Evolutionary conservation across 805 yeast species (phyloP).

Genomic region (Sugiyamaella valdiviana): DNA sequence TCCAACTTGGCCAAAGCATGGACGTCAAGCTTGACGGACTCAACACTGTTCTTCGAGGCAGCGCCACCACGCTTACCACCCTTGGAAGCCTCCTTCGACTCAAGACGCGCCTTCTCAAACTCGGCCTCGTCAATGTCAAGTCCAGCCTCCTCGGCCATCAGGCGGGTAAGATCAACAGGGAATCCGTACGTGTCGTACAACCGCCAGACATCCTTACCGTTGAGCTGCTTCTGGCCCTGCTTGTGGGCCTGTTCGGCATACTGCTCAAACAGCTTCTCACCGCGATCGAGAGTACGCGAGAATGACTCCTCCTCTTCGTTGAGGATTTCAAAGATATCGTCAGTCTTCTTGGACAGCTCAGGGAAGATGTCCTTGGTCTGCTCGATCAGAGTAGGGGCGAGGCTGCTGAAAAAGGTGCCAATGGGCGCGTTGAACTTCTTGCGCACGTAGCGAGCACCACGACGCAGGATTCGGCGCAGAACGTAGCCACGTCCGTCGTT

Average conservation of each 20-base stretch:
- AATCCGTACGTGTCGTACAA: conserved; percentile 97
- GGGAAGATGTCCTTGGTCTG: conserved; percentile 90
- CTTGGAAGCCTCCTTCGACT: conserved; percentile 91
- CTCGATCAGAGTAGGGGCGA: conserved; percentile 87
- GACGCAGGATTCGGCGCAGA: conserved; percentile 89
- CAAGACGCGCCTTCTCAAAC: conserved; percentile 83
- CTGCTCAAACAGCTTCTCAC: conserved; percentile 92
- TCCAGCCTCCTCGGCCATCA: conserved; percentile 98
- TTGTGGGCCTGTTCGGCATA: conserved; percentile 80
- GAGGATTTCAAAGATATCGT: conserved; percentile 78
- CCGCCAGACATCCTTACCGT: conserved; percentile 97
- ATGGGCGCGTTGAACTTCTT: conserved; percentile 94
- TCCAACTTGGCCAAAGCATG: conserved; percentile 75
- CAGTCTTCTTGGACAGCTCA: conserved; percentile 67
- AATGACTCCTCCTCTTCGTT: conserved; percentile 95
- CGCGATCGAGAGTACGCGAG: conserved; percentile 93
- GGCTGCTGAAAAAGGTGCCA: conserved; percentile 85
- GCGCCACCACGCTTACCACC: conserved; percentile 57
- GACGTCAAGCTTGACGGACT: conserved; percentile 77
- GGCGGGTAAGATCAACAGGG: conserved; percentile 95
- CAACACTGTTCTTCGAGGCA: conserved; percentile 35
- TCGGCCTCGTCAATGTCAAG: conserved; percentile 86
- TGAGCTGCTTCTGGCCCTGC: conserved; percentile 65
- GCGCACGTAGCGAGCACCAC: conserved; percentile 96
- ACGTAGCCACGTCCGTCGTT: conserved; percentile 99